A percentile compares a stretch with the other conserved stretches of the same genome.
These are phyloP conservation scores for Biscogniauxia marginata DNA, from an alignment of 2,329 filamentous ascomycete genomes.

Conservation along the genomic window DNA sequence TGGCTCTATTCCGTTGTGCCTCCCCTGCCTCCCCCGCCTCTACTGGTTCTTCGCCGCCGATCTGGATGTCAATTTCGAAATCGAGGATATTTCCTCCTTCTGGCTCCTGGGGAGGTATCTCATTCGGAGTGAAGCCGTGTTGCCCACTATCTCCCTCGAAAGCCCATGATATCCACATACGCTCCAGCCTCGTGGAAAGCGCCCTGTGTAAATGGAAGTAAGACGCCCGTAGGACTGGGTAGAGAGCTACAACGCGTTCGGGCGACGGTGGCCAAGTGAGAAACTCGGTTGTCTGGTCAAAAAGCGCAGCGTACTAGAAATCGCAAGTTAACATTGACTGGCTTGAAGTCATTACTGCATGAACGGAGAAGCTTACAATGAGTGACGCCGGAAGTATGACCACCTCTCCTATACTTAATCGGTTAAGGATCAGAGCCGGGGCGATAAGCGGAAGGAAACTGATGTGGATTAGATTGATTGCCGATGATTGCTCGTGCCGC, in stretches of 20 bases:
- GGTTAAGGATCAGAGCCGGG: slow-evolving; percentile 64
- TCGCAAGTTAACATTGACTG: slow-evolving; percentile 1
- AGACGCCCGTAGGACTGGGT: slow-evolving; percentile 43
- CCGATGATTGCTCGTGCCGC: neutral
- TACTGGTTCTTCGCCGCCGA: slow-evolving; percentile 17
- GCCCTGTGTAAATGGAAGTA: slow-evolving; percentile 47
- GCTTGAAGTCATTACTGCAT: neutral
- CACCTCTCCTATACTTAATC: slow-evolving; percentile 59
- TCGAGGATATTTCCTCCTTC: slow-evolving; percentile 19
- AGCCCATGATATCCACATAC: slow-evolving; percentile 44
- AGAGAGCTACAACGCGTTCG: slow-evolving; percentile 47
- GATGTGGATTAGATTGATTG: slow-evolving; percentile 24
- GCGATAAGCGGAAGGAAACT: slow-evolving; percentile 61
- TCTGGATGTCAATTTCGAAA: slow-evolving; percentile 26
- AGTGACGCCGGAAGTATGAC: slow-evolving; percentile 34
- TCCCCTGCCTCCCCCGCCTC: slow-evolving; percentile 22
- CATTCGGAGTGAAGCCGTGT: neutral
- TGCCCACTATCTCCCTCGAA: slow-evolving; percentile 28
- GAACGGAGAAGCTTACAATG: slow-evolving; percentile 22
- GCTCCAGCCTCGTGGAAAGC: slow-evolving; percentile 47
- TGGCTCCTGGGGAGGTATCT: neutral
- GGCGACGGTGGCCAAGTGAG: slow-evolving; percentile 55
- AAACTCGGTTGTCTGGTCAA: slow-evolving; percentile 45
- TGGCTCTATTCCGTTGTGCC: slow-evolving; percentile 14
- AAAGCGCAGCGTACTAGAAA: slow-evolving; percentile 47